Evolutionary conservation across 2,329 filamentous ascomycete species (phyloP), one percentile per base, ranked within the genome.

Genomic region (Aspergillus japonicus): DNA sequence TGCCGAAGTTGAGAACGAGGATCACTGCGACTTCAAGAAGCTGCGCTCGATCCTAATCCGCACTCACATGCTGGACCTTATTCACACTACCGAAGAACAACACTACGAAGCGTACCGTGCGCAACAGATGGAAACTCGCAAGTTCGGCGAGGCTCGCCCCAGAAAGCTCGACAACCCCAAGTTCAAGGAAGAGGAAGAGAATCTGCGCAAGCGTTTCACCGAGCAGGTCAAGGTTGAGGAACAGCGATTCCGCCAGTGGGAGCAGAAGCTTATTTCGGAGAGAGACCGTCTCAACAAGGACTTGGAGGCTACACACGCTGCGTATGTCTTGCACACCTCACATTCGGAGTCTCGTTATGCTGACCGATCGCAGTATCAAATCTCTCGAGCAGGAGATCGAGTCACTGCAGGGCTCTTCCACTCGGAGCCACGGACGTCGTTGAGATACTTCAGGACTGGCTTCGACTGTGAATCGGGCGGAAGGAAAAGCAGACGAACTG

Each of bases 1-100:
- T 71, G 95, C 95, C 63, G 95, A 99, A 80, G 95, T 99, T 55
- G 95, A 99, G 86, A 99, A 99, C 76, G 95, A 99, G 82, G 95
- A 99, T 77, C 95, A 99, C 85, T 99, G 95, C 82, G 95, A 99
- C 81, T 99, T 99, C 86, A 99, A 99, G 90, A 99, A 99, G 85
- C 90, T 99, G 65, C 93, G 95, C 72, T 96, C 94, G 52, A 98
- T 99, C 73, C 85, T 99, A 68, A 98, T 99, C 83, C 92, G 95
- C 79, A 97, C 94, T 54, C 95, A 99, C 84, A 99, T 99, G 95
- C 88, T 99, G 73, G 95, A 99, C 77, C 90, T 99, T 66, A 99
- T 99, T 77, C 95, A 99, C 85, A 99, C 96, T 66, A 99, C 95
- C 69, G 95, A 99, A 82, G 95, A 99, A 85, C 89, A 92, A 72